Evolutionary conservation across 2,329 filamentous ascomycete genomes (phyloP), one percentile per base, ranked within the genome.

Genomic region (Colletotrichum caudatum): DNA sequence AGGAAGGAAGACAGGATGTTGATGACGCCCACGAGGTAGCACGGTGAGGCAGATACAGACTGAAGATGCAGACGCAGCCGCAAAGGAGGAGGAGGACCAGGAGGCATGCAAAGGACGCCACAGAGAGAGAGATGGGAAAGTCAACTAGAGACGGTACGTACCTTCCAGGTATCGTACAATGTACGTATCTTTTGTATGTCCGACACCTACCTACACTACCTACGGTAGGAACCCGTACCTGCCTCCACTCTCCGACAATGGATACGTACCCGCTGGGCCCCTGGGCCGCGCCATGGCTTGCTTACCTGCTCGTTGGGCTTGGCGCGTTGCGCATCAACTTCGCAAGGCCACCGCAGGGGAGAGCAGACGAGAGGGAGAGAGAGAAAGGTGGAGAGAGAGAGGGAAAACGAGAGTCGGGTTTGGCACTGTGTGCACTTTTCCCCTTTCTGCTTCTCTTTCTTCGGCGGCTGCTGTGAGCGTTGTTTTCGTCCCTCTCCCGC

Each of bases 21-120:
- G 69, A 73, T 66, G 64, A 73, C 76, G 76, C 76, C 75, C 74
- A 77, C 75, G 76, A 76, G 76, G 75, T 7, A 8, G 12, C 16
- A 53, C 50, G 23, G 26, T 4, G 50, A 53, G 14, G 26, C 50
- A 33, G 53, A 64, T 23, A 39, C 26, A 54, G 53, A 65, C 16
- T 20, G 46, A 20, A 54, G 53, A 65, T 7, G 26, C 26, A 54
- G 53, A 65, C 6, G 26, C 26, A 33, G 26, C 4, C 16, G 50
- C 54, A 57, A 20, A 54, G 51, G 51, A 20, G 29, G 5, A 41
- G 11, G 39, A 54, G 35, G 29, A 56, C 33, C 20, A 56, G 53
- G 53, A 37, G 53, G 53, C 33, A 33, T 26, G 37, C 9, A 35
- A 18, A 11, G 8, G 35, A 37, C 53, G 29, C 14, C 50, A 51